Percentiles rank a stretch among this genome's conserved stretches.
phyloP scores from a whole-genome alignment of 2,329 filamentous ascomycete species.

The Neodidymelliopsis sp. region DNA sequence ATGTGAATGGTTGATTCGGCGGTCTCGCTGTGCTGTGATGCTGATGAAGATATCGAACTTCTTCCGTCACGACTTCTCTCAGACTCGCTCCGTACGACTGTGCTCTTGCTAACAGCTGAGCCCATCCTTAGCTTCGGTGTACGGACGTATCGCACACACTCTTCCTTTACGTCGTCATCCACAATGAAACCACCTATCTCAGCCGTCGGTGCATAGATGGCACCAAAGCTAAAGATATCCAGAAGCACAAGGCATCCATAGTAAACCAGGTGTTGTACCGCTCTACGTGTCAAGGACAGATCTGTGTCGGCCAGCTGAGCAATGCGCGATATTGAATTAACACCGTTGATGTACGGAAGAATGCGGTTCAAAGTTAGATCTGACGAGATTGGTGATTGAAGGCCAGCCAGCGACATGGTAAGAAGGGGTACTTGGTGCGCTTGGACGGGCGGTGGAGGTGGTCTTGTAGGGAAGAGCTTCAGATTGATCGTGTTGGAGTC shows the following conservation, averaged over 20 bases:
- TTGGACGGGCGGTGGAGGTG: conserved; percentile 77
- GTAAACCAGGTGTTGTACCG: conserved; percentile 87
- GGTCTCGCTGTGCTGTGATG: conserved; percentile 28
- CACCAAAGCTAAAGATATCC: conserved; percentile 93
- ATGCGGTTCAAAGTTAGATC: conserved; percentile 81
- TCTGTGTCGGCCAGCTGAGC: conserved; percentile 86
- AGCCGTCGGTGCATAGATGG: conserved; percentile 84
- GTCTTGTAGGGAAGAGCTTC: conserved; percentile 88
- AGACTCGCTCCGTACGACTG: conserved; percentile 24
- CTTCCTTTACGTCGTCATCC: conserved; percentile 78
- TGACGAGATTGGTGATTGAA: conserved; percentile 62
- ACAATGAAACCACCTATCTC: conserved; percentile 81
- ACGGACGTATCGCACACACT: conserved; percentile 82
- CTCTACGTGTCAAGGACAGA: conserved; percentile 82
- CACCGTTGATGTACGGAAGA: conserved; percentile 86
- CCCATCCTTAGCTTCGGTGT: conserved; percentile 50
- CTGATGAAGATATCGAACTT: conserved; percentile 33
- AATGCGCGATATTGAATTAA: conserved; percentile 88
- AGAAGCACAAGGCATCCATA: conserved; percentile 90
- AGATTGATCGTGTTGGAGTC: conserved; percentile 95
- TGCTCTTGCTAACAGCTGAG: conserved; percentile 17
- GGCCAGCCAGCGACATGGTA: conserved; percentile 57
- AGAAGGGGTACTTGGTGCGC: conserved; percentile 90
- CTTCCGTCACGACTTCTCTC: conserved; percentile 29
- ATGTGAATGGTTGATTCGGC: conserved; percentile 23